Conservation (phyloP, 2,329 filamentous ascomycete species). For the Penicillium sp. region DNA sequence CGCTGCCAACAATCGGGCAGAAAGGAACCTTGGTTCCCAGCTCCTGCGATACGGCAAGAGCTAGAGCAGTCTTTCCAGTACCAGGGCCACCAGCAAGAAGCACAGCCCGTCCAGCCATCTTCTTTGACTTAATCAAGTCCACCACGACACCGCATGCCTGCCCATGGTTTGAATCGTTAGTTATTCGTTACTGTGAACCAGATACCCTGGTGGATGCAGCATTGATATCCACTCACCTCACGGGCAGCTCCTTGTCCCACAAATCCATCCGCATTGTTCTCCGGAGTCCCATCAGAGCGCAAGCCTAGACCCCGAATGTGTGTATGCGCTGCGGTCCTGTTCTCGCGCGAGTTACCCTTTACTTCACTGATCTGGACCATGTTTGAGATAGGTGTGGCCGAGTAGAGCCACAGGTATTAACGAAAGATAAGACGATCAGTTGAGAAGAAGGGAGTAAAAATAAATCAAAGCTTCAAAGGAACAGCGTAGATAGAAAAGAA, state of each 20-base stretch:
- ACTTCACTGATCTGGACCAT: slow-evolving; percentile 94
- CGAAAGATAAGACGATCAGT: slow-evolving; percentile 4
- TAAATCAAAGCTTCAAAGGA: slow-evolving; percentile 10
- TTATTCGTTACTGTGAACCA: slow-evolving; percentile 4
- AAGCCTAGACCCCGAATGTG: slow-evolving; percentile 96
- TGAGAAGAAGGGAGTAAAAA: neutral
- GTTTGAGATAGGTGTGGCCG: slow-evolving; percentile 27
- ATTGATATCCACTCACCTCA: slow-evolving; percentile 61
- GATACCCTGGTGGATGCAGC: neutral
- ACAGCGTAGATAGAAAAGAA: slow-evolving; percentile 12
- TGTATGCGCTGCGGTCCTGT: slow-evolving; percentile 92
- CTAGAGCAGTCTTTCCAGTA: slow-evolving; percentile 95
- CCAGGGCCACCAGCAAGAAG: slow-evolving; percentile 90
- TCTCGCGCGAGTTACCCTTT: slow-evolving; percentile 90
- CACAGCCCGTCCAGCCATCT: slow-evolving; percentile 94
- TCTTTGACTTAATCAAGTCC: slow-evolving; percentile 91
- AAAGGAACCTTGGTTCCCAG: slow-evolving; percentile 97
- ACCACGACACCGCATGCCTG: slow-evolving; percentile 91
- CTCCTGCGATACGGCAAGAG: slow-evolving; percentile 93
- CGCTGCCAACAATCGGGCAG: slow-evolving; percentile 95
- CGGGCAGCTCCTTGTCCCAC: slow-evolving; percentile 83
- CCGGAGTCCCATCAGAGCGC: slow-evolving; percentile 79
- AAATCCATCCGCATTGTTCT: slow-evolving; percentile 76
- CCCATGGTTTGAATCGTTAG: slow-evolving; percentile 34
- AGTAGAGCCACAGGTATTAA: slow-evolving; percentile 18